phyloP scores from a whole-genome alignment of 306 rosid genomes.

The Prunus mongolica region DNA sequence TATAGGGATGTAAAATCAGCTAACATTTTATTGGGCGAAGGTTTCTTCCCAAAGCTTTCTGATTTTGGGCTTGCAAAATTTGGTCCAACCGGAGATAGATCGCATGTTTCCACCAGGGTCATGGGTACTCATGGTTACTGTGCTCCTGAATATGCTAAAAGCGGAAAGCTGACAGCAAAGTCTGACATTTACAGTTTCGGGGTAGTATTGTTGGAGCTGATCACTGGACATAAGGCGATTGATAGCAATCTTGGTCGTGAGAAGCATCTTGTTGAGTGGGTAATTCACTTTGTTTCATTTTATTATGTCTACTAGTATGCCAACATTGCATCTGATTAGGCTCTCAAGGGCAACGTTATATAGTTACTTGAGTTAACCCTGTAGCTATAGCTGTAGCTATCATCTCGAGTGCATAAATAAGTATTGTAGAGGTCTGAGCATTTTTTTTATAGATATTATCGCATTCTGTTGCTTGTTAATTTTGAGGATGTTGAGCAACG shows the following conservation, averaged over 20 bases:
- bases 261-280: constrained; percentile 50
- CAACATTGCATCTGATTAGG: background rate
- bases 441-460: background rate
- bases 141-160: constrained; percentile 68
- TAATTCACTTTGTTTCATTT: constrained; percentile 18
- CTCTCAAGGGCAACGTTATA: constrained; percentile 3
- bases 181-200: constrained; percentile 75
- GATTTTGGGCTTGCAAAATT: constrained; percentile 79
- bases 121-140: constrained; percentile 82
- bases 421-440: too few species aligned
- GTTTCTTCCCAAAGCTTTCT: constrained; percentile 55
- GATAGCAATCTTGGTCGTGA: constrained; percentile 33
- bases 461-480: background rate
- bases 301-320: background rate
- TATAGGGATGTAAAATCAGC: constrained; percentile 65
- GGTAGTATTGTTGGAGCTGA: constrained; percentile 58
- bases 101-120: constrained; percentile 66
- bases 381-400: too few species aligned
- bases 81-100: constrained; percentile 61
- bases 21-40: constrained; percentile 51
- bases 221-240: constrained; percentile 58
- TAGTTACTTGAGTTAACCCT: too few species aligned
- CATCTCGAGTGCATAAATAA: too few species aligned
- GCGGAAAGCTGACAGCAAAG: constrained; percentile 57
- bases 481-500: background rate